Conservation (phyloP, 192 early-diverging fungal species). For the Chytriomyces hyalinus region DNA sequence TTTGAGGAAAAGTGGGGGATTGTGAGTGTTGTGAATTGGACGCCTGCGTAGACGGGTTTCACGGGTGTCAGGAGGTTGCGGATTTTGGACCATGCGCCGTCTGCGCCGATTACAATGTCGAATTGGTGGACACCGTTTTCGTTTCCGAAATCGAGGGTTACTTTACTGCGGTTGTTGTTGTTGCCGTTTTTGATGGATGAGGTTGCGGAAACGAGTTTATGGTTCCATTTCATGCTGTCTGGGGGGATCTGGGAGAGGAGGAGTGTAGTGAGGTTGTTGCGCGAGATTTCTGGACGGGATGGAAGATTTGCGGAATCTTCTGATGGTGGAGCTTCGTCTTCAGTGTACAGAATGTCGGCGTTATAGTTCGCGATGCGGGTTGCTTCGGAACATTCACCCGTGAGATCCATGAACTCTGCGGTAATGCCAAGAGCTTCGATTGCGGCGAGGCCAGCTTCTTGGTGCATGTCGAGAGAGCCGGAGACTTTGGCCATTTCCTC, state of each 20-base stretch:
- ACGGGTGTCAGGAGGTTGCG: constrained; percentile 40
- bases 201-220: background rate
- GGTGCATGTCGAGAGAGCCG: constrained; percentile 54
- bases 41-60: constrained; percentile 53
- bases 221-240: background rate
- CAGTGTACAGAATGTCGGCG: constrained; percentile 31
- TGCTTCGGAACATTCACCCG: constrained; percentile 47
- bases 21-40: constrained; percentile 44
- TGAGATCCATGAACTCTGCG: constrained; percentile 37
- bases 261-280: constrained; percentile 46
- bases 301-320: background rate
- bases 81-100: constrained; percentile 62
- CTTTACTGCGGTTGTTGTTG: background rate
- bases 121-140: constrained; percentile 1
- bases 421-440: constrained; percentile 39
- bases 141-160: background rate
- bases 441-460: constrained; percentile 48
- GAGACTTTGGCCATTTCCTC: constrained; percentile 42
- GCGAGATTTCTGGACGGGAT: constrained; percentile 55
- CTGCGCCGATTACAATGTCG: constrained; percentile 57
- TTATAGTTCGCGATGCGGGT: constrained; percentile 42
- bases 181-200: no score
- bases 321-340: constrained; percentile 7
- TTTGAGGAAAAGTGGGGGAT: constrained; percentile 40
- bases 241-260: constrained; percentile 28